Evolutionary conservation across 2,329 filamentous ascomycete genomes (phyloP).

Genomic region (Colletotrichum sp.): DNA sequence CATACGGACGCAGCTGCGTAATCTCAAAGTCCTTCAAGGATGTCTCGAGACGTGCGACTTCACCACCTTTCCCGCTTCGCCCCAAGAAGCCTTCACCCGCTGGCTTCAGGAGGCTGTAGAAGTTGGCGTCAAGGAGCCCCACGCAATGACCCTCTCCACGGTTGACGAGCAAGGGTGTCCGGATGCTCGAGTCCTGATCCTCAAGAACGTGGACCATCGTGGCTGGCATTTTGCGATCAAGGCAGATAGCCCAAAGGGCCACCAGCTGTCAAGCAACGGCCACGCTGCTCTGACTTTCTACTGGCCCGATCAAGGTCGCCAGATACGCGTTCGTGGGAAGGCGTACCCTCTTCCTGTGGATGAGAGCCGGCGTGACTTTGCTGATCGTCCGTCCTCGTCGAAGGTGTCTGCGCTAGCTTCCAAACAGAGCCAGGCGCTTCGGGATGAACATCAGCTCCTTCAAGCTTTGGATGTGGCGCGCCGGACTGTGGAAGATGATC

Average conservation of each 20-base stretch:
- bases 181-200: not conserved
- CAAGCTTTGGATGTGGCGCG: not conserved
- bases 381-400: not conserved
- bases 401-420: not conserved
- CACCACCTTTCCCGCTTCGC: not conserved
- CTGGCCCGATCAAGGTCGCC: not conserved
- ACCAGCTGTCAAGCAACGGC: not conserved
- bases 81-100: not conserved
- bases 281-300: not conserved
- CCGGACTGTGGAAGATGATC: not conserved
- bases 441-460: fast-evolving
- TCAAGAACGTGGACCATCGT: not conserved
- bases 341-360: not conserved
- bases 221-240: not conserved
- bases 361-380: not conserved
- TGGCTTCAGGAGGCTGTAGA: not conserved
- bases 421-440: not conserved
- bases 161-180: not conserved
- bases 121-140: not conserved
- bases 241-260: not conserved
- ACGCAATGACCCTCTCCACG: not conserved
- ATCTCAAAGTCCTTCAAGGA: not conserved
- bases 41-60: not conserved
- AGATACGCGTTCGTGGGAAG: not conserved
- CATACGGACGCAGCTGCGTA: not conserved